These are phyloP conservation scores for Tricladium varicosporioides DNA, from an alignment of 2,329 filamentous ascomycete genomes.

Conservation along the genomic window DNA sequence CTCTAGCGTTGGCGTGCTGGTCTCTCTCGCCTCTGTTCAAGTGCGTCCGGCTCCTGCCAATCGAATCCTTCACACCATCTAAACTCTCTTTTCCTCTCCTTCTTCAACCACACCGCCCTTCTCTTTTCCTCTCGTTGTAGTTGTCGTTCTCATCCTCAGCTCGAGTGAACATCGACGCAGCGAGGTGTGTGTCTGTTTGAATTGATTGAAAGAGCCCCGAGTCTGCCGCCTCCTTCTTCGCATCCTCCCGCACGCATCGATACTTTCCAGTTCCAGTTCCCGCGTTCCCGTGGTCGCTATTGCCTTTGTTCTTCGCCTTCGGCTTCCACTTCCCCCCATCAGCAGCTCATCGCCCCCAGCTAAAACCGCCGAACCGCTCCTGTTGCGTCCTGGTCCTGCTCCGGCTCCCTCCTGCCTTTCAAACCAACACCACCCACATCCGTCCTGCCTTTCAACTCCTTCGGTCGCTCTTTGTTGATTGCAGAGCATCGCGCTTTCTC, in stretches of 20 bases:
- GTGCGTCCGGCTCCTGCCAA: background rate
- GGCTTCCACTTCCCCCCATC: background rate
- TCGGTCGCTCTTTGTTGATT: conserved; percentile 30
- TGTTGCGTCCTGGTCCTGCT: background rate
- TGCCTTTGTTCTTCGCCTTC: background rate
- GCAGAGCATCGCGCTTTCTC: conserved; percentile 27
- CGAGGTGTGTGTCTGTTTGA: conserved; percentile 6
- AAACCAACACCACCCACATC: conserved; percentile 3
- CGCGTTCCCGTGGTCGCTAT: background rate
- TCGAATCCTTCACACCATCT: conserved; percentile 17
- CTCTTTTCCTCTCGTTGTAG: conserved; percentile 20
- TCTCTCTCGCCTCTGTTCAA: no score
- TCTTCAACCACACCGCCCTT: conserved; percentile 20
- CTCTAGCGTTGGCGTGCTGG: no score
- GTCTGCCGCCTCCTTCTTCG: conserved; percentile 4
- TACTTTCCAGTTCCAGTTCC: background rate
- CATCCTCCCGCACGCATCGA: background rate
- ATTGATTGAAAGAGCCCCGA: conserved; percentile 8
- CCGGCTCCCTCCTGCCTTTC: background rate
- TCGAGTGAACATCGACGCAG: conserved; percentile 15
- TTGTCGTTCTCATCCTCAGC: conserved; percentile 15
- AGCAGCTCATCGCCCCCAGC: background rate
- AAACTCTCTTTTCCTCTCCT: conserved; percentile 18
- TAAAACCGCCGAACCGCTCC: background rate
- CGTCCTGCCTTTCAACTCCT: conserved; percentile 21